Evolutionary conservation across 306 rosid genomes (phyloP).

Genomic region (Vigna nakashimae): DNA sequence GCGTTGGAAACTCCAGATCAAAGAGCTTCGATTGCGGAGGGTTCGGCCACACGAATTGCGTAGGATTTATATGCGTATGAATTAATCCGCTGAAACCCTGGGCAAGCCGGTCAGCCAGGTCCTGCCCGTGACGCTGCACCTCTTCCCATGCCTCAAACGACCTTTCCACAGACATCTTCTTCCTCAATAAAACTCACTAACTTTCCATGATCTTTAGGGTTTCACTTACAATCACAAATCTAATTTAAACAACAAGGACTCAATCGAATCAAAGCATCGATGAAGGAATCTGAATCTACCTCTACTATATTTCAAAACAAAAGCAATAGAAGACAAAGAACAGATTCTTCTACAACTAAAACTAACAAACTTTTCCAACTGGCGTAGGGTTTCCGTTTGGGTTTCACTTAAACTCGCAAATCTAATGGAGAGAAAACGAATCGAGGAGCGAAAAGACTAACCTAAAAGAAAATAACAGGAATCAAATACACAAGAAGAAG

Average conservation of each 20-base stretch:
- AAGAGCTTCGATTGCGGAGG: slow-evolving; percentile 77
- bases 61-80: slow-evolving; percentile 79
- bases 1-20: slow-evolving; percentile 78
- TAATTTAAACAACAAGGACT: neutral
- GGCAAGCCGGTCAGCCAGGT: slow-evolving; percentile 91
- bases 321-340: neutral
- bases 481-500: neutral
- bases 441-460: neutral
- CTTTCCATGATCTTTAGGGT: slow-evolving; percentile 35
- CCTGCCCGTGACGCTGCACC: slow-evolving; percentile 96
- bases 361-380: slow-evolving; percentile 14
- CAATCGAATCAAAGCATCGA: neutral
- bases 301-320: neutral
- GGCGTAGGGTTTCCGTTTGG: neutral
- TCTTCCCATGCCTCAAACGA: slow-evolving; percentile 98
- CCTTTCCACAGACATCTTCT: slow-evolving; percentile 82
- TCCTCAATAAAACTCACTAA: slow-evolving; percentile 17
- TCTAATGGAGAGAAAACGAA: neutral
- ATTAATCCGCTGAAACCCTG: slow-evolving; percentile 90
- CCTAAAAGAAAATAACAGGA: neutral
- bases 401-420: neutral
- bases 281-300: neutral
- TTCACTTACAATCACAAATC: neutral
- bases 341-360: neutral
- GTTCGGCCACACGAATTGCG: slow-evolving; percentile 84